Conservation (phyloP, 1,139 yeast genomes). For the Blastobotrys proliferans region DNA sequence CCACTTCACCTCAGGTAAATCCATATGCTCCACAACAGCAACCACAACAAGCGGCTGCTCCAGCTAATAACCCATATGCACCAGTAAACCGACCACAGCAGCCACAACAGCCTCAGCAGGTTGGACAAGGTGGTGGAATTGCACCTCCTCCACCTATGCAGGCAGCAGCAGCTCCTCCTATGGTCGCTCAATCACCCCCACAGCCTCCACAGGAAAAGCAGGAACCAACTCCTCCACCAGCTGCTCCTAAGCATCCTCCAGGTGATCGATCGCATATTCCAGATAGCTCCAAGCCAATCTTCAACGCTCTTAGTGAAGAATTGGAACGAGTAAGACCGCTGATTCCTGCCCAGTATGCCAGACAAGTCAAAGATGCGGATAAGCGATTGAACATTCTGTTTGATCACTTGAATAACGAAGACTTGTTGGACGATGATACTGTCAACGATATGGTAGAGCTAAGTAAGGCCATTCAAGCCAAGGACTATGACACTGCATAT, state of each 20-base stretch:
- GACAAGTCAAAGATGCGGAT: slow-evolving; percentile 77
- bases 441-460: slow-evolving; percentile 51
- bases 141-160: slow-evolving; percentile 19
- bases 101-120: slow-evolving; percentile 12
- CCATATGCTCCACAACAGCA: slow-evolving; percentile 17
- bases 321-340: slow-evolving; percentile 63
- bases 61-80: slow-evolving; percentile 33
- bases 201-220: slow-evolving; percentile 23
- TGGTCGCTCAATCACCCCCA: slow-evolving; percentile 16
- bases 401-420: slow-evolving; percentile 76
- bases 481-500: slow-evolving; percentile 60
- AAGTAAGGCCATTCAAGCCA: slow-evolving; percentile 46
- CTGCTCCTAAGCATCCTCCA: slow-evolving; percentile 50
- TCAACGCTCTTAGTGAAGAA: slow-evolving; percentile 49
- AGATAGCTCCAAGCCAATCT: slow-evolving; percentile 54
- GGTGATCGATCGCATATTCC: slow-evolving; percentile 76
- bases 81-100: slow-evolving; percentile 18
- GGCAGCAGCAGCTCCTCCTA: background rate
- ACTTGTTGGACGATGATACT: slow-evolving; percentile 56
- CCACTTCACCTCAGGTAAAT: slow-evolving; percentile 25
- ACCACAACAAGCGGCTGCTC: slow-evolving; percentile 22
- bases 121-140: slow-evolving; percentile 7
- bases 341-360: slow-evolving; percentile 69
- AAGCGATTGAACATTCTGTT: slow-evolving; percentile 73
- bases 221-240: slow-evolving; percentile 25